Evolutionary conservation across 1,139 yeast genomes (phyloP), one percentile per base, ranked within the genome.

Genomic region (Groenewaldozyma auringiensis): DNA sequence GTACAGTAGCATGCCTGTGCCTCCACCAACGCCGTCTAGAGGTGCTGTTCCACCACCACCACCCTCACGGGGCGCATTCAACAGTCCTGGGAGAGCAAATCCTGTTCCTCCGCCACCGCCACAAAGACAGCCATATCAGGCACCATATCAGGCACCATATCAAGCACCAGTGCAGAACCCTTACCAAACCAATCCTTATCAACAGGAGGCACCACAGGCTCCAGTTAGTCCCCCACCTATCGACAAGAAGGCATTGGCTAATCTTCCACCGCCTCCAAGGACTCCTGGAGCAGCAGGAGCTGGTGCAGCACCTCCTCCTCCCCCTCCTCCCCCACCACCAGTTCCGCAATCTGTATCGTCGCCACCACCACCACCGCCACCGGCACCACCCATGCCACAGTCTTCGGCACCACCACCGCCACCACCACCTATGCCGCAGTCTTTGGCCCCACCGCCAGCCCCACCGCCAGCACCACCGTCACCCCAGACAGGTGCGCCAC

Each of bases 381-480:
- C 41, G n/a, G 47, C 50, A 13, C 44, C 57, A 21, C 56, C 55
- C 3, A 59, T 65, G 21, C 62, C 67, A 8, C 61, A 68, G 17
- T 63, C 64, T 16, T 61, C 64, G 16, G 62, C 63, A 14, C 60
- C 64, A 13, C 61, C 64, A 11, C 49, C 50, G 11, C 51, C 53
- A 34, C 64, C 59, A 48, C 61, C 58, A 45, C 55, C 53, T 1
- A 49, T 22, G 4, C 41, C 41, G 14, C 31, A 34, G 14, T 34
- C 40, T 9, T 16, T 34, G 38, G 34, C 56, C 1, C 42, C 53
- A 17, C 43, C 59, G 13, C 29, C 53, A 20, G 48, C 47, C 1
- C 62, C 60, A 13, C 61, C 62, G 22, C 59, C 61, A 17, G 52
- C 58, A 29, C 63, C 64, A 18, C 52, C 58, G 3, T 51, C 57